Evolutionary conservation across 441 rosid species (phyloP), one percentile per base, ranked within the genome.

Genomic region (Erodium trifolium): DNA sequence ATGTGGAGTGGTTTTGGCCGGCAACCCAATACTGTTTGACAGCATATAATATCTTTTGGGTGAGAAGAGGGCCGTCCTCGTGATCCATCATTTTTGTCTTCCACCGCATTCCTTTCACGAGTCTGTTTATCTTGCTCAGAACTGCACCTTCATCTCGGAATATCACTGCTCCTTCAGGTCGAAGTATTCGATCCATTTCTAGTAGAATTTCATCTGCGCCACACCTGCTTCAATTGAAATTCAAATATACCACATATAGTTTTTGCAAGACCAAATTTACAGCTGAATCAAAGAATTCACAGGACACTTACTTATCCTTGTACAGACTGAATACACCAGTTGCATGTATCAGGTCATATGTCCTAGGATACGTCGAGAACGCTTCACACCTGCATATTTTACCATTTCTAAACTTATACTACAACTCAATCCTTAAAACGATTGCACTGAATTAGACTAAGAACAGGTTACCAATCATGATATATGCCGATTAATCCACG

Each of bases 161-260:
- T 17, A 94, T 83, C 64, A 92, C 85, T n/a, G 82, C 64, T 29
- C 99, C 98, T 82, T 92, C 93, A 5, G 99, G 99, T 60, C 98
- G 82, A 76, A 94, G 73, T 68, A 92, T 86, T 17, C 98, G 85
- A 69, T 94, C 99, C 81, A 88, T 86, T 75, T 94, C 99, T 23
- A 92, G 84, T 68, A 94, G 96, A 55, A 94, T 90, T 70, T 85
- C 94, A 75, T 94, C 98, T 18, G 79, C 19, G 66, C 81, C 85
- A 75, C 99, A 94, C 77, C 99, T 94, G 76, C 53, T 11, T 47
- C n/a, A 12, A 10, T 9, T 47, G 27, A 23, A 23, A 23, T 23
- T 23, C 1, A 23, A 23, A 23, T 23, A 23, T 23, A 23, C 27
- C 27, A 23, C 27, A 23, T 23, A 23, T 23, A 23, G 0, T 0